Conservation (phyloP, 305 asterid species). For the Nicotiana rustica region DNA sequence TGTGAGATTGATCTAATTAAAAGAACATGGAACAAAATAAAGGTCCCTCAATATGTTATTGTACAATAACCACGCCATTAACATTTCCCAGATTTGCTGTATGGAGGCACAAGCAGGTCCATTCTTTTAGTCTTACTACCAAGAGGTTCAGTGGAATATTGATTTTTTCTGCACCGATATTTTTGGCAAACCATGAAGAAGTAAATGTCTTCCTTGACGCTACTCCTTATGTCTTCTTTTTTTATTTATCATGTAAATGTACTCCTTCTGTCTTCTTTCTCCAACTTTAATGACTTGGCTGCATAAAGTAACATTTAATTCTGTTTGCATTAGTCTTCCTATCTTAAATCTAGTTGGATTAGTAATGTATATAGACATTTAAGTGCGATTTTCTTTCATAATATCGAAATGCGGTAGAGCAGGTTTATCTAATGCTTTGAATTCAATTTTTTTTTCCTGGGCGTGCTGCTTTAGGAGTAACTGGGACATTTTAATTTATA, state of each 20-base stretch:
- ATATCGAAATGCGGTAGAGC: conserved; percentile 22
- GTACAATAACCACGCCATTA: not conserved
- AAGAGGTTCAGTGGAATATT: conserved; percentile 17
- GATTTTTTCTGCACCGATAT: not conserved
- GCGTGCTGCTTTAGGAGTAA: conserved; percentile 21
- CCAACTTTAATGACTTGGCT: conserved; percentile 20
- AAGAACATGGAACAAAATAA: not conserved
- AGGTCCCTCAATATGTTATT: conserved; percentile 10
- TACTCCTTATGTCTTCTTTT: not conserved
- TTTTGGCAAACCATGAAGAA: not conserved
- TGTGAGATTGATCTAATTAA: conserved; percentile 15
- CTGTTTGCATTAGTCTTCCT: not conserved
- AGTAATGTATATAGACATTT: not conserved
- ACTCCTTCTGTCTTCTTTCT: not conserved
- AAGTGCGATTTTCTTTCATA: conserved; percentile 25
- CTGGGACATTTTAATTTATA: not conserved
- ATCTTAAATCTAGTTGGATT: conserved; percentile 20
- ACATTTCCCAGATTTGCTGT: conserved; percentile 20
- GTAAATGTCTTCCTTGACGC: conserved; percentile 17
- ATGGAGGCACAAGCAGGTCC: conserved; percentile 18
- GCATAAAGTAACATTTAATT: not conserved
- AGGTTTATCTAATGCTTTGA: conserved; percentile 21
- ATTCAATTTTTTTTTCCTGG: not conserved
- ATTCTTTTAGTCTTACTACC: conserved; percentile 10
- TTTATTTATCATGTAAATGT: too few relatives aligned